Conservation (phyloP, 148 eudicot genomes). For the Heliamphora exappendiculata region DNA sequence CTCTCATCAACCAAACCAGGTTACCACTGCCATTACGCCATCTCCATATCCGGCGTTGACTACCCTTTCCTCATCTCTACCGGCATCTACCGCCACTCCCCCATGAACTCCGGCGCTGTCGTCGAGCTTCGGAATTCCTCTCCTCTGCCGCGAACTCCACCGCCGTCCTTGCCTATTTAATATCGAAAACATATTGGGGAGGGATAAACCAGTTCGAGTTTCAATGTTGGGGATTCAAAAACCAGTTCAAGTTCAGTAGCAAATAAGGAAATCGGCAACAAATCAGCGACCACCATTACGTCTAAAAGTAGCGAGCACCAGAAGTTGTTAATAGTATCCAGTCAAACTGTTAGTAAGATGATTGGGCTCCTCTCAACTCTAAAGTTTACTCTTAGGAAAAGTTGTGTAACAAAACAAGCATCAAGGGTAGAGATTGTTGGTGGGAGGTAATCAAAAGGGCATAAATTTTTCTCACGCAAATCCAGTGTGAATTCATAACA, state of each 20-base stretch:
- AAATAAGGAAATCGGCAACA: conserved; percentile 16
- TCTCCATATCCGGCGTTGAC: no score
- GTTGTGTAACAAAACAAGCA: conserved; percentile 50
- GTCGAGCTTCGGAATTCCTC: no score
- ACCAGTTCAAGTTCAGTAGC: conserved; percentile 18
- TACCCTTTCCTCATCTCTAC: no score
- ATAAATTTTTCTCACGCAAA: conserved; percentile 45
- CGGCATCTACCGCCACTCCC: no score
- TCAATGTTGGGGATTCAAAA: conserved; percentile 11
- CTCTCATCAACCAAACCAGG: no score
- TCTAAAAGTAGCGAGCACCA: conserved; percentile 23
- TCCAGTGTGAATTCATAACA: conserved; percentile 63
- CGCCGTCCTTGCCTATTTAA: no score
- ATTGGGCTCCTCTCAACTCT: conserved; percentile 36
- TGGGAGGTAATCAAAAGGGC: conserved; percentile 29
- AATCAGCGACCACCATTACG: conserved; percentile 31
- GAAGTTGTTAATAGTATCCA: conserved; percentile 28
- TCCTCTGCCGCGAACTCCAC: no score
- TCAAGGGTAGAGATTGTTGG: conserved; percentile 29
- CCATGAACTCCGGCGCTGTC: no score
- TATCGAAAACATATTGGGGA: no score
- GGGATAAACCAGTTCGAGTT: no score
- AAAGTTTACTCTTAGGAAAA: conserved; percentile 39
- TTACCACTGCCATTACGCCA: no score
- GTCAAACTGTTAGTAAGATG: conserved; percentile 19